Evolutionary conservation across 2,329 filamentous ascomycete species (phyloP).

Genomic region (Zasmidium citrigriseum): DNA sequence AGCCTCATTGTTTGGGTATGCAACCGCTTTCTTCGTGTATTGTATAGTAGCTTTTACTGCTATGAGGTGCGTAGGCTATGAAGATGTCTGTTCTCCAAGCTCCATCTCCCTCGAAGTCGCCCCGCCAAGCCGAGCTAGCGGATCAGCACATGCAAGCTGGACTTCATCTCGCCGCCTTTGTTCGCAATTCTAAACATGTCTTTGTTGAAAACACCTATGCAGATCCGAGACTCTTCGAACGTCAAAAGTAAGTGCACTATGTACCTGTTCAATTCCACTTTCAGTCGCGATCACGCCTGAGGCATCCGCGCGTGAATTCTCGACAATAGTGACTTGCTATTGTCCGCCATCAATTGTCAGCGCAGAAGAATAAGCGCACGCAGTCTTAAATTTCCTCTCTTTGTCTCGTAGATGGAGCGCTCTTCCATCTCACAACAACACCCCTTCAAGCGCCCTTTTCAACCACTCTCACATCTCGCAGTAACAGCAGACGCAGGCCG

Average conservation of each 20-base stretch:
- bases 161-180: not conserved
- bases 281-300: not conserved
- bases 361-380: not conserved
- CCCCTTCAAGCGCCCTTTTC: not conserved
- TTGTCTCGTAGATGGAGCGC: not conserved
- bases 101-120: not conserved
- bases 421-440: not conserved
- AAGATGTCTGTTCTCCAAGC: not conserved
- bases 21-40: not conserved
- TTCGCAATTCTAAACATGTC: not conserved
- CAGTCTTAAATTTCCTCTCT: not conserved
- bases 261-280: too few relatives aligned
- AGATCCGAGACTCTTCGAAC: not conserved
- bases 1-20: slow-evolving; percentile 7
- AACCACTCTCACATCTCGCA: not conserved
- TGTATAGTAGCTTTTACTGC: slow-evolving; percentile 12
- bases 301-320: not conserved
- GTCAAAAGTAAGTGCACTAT: too few relatives aligned
- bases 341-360: not conserved
- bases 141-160: not conserved
- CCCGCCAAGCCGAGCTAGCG: not conserved
- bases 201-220: not conserved
- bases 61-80: not conserved
- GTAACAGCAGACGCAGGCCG: not conserved
- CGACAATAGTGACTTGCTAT: not conserved